Percentiles rank a stretch among this genome's conserved stretches.
These are phyloP conservation scores for Erucastrum elatum DNA, from an alignment of 345 rosid species.

Conservation along the genomic window DNA sequence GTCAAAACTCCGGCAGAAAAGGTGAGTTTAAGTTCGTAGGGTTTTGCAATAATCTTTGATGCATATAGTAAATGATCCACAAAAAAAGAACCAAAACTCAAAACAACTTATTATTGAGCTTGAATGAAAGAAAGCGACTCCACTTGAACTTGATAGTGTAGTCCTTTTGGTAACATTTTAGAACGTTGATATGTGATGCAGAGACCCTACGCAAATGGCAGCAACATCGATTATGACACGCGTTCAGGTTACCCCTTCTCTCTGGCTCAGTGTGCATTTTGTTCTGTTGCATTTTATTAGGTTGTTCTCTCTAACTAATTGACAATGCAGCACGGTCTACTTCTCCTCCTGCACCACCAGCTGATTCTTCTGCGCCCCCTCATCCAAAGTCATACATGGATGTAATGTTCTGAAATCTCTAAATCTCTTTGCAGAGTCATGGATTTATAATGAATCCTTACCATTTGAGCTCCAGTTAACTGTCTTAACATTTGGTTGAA, in stretches of 20 bases:
- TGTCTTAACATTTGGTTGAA: constrained; percentile 2
- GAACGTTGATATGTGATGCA: constrained; percentile 38
- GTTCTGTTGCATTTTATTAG: background rate
- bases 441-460: background rate
- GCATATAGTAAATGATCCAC: background rate
- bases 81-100: background rate
- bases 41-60: constrained; percentile 16
- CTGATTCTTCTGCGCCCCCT: constrained; percentile 61
- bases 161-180: constrained; percentile 44
- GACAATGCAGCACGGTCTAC: constrained; percentile 67
- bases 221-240: constrained; percentile 46
- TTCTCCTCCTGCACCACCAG: constrained; percentile 57
- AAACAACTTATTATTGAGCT: background rate
- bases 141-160: background rate
- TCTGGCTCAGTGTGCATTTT: constrained; percentile 1
- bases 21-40: constrained; percentile 48
- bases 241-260: constrained; percentile 59
- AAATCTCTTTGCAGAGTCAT: too few species aligned
- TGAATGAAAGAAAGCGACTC: background rate
- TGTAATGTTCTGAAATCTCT: constrained; percentile 41
- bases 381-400: constrained; percentile 95
- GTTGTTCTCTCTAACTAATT: constrained; percentile 30
- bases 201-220: constrained; percentile 60
- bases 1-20: constrained; percentile 41
- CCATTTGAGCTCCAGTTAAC: too few species aligned